phyloP scores from a whole-genome alignment of 2,329 filamentous ascomycete species.

The Penicillium sp. region DNA sequence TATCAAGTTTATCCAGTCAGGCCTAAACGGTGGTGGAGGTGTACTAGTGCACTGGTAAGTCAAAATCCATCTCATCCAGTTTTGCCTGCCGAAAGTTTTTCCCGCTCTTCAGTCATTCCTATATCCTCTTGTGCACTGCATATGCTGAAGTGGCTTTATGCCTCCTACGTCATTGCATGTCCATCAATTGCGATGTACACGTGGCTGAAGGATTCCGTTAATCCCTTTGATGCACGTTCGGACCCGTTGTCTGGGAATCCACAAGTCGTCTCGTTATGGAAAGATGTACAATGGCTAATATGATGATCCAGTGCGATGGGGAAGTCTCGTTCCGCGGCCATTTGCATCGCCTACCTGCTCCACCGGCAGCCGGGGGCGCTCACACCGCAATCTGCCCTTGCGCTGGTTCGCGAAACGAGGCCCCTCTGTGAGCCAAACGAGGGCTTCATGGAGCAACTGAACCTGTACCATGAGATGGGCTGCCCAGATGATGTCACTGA shows the following conservation, averaged over 20 bases:
- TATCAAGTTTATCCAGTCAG: conserved; percentile 79
- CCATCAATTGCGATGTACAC: conserved; percentile 14
- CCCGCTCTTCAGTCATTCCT: background rate
- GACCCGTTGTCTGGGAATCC: background rate
- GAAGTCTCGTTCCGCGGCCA: conserved; percentile 85
- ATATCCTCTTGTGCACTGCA: background rate
- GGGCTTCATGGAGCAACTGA: conserved; percentile 86
- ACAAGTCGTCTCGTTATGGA: background rate
- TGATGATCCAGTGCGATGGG: conserved; percentile 76
- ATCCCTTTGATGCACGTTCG: conserved; percentile 1
- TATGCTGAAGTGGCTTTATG: conserved; percentile 1
- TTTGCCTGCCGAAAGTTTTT: background rate
- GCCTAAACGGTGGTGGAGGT: conserved; percentile 58
- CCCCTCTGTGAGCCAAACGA: conserved; percentile 83
- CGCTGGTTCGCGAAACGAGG: conserved; percentile 66
- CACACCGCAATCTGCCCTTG: conserved; percentile 63
- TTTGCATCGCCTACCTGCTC: conserved; percentile 82
- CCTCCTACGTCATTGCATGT: conserved; percentile 18
- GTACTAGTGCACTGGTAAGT: conserved; percentile 71
- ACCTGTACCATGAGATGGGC: conserved; percentile 83
- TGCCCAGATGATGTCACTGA: conserved; percentile 68
- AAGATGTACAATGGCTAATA: conserved; percentile 10
- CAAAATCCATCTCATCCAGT: background rate
- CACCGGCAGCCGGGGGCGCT: conserved; percentile 56
- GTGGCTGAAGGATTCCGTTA: conserved; percentile 7